These are phyloP conservation scores for Cytospora leucostoma DNA, from an alignment of 2,329 filamentous ascomycete genomes.

Conservation along the genomic window DNA sequence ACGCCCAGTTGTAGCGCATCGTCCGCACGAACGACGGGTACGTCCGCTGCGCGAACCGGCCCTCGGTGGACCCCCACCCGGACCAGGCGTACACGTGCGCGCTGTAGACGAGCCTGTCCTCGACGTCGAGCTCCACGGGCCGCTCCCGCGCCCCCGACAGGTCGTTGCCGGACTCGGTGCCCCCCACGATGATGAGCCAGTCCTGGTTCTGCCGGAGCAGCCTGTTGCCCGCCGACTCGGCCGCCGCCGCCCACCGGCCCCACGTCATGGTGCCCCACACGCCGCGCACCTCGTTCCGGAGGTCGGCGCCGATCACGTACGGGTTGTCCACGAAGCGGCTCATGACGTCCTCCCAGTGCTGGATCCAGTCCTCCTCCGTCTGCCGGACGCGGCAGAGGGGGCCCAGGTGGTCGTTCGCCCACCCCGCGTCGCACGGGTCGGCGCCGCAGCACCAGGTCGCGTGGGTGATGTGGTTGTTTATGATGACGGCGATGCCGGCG, in stretches of 20 bases:
- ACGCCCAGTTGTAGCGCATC: slow-evolving; percentile 68
- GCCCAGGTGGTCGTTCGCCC: slow-evolving; percentile 66
- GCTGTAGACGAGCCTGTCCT: slow-evolving; percentile 64
- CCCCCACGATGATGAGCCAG: slow-evolving; percentile 70
- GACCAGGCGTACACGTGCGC: slow-evolving; percentile 71
- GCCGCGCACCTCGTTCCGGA: slow-evolving; percentile 69
- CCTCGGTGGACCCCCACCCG: slow-evolving; percentile 64
- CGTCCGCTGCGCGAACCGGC: slow-evolving; percentile 60
- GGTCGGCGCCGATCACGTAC: slow-evolving; percentile 65
- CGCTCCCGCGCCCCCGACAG: slow-evolving; percentile 56
- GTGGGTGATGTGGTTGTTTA: slow-evolving; percentile 72
- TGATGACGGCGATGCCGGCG: slow-evolving; percentile 63
- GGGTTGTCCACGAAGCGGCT: slow-evolving; percentile 57
- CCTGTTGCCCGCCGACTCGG: slow-evolving; percentile 63
- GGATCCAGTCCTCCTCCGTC: slow-evolving; percentile 66
- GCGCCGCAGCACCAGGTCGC: slow-evolving; percentile 70
- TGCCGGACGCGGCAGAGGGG: slow-evolving; percentile 62
- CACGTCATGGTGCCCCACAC: slow-evolving; percentile 71
- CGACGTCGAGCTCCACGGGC: slow-evolving; percentile 58
- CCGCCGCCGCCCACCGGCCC: slow-evolving; percentile 63
- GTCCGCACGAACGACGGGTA: slow-evolving; percentile 64
- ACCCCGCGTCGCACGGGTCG: slow-evolving; percentile 67
- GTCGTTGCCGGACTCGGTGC: slow-evolving; percentile 68
- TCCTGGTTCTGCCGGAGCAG: slow-evolving; percentile 60
- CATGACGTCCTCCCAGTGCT: slow-evolving; percentile 68